Base-by-base conservation (phyloP, 108 stramenopile genomes). In the Skeletonema costatum region DNA sequence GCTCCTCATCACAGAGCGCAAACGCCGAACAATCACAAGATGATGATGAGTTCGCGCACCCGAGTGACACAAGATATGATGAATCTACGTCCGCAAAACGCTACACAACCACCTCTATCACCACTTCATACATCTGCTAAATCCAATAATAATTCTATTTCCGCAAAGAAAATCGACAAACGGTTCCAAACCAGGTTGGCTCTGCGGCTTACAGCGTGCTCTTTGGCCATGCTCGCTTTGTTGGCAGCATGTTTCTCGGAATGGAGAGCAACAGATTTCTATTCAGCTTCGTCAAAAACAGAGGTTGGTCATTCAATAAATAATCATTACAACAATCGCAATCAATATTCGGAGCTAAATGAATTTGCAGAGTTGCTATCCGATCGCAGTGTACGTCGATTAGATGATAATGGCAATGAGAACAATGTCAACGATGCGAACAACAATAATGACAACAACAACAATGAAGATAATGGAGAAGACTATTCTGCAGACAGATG, bases 121-220 rank as follows among this genome's bases (percentile, higher is more conserved):
- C 9, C 25, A 29, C 8, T 56, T 10, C 19, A 56, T 56, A 25
- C 7, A 29, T 4, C 29, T 46, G 16, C 3, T 4, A 0, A 4
- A 3, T n/a, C 16, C 44, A 42, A 13, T 13, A 46, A 4, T 2
- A n/a, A 16, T n/a, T 5, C 4, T n/a, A n/a, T 46, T n/a, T 2
- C 44, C 16, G 44, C 44, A 16, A 56, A 56, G 53, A 25, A 14
- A 31, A 31, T 4, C 2, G 46, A 58, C 44, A 73, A 63, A 38
- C 71, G 66, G 17, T 79, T 79, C 48, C 64, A 66, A 68, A 79
- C 78, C n/a, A 72, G 63, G 53, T 61, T 79, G 36, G 78, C 78
- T 16, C 33, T 73, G 12, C 35, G 41, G 19, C 72, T 66, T 60
- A 73, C 78, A 32, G 36, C 60, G n/a, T 73, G 71, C 51, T 29